phyloP scores from a whole-genome alignment of 1,139 yeast genomes.

The Entelexis paramagnoliae region DNA sequence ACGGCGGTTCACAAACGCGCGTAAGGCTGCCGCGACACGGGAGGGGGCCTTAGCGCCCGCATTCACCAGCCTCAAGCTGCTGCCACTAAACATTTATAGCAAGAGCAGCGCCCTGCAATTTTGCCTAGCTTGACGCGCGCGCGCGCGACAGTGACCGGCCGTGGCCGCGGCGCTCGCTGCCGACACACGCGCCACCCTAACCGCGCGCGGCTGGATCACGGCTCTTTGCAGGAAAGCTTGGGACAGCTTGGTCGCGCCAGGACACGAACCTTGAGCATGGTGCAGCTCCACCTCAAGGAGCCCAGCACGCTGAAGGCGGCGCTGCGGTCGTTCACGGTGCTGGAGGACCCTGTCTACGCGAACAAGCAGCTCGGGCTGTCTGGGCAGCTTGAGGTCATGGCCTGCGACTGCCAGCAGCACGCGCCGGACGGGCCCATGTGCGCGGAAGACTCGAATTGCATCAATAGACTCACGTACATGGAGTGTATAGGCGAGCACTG shows the following conservation, averaged over 20 bases:
- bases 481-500: conserved; percentile 75
- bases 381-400: conserved; percentile 67
- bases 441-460: conserved; percentile 78
- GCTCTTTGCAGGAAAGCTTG: conserved; percentile 1
- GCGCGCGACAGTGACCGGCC: neutral
- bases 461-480: conserved; percentile 80
- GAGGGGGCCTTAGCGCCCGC: too few relatives aligned
- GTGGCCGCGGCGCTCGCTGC: neutral
- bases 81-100: too few relatives aligned
- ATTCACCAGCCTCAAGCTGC: too few relatives aligned
- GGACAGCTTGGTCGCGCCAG: neutral
- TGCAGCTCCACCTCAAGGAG: conserved; percentile 36
- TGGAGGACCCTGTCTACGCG: conserved; percentile 53
- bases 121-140: too few relatives aligned
- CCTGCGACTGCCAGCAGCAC: conserved; percentile 70
- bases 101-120: too few relatives aligned
- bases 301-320: conserved; percentile 69
- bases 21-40: too few relatives aligned
- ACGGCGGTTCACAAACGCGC: too few relatives aligned
- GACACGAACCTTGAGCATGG: conserved; percentile 9
- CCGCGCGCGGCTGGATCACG: conserved; percentile 2
- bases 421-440: conserved; percentile 56
- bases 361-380: conserved; percentile 52
- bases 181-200: conserved; percentile 5
- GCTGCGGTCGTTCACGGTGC: conserved; percentile 42